Evolutionary conservation across 208 protist genomes (phyloP).

Genomic region (Naegleria fowleri): DNA sequence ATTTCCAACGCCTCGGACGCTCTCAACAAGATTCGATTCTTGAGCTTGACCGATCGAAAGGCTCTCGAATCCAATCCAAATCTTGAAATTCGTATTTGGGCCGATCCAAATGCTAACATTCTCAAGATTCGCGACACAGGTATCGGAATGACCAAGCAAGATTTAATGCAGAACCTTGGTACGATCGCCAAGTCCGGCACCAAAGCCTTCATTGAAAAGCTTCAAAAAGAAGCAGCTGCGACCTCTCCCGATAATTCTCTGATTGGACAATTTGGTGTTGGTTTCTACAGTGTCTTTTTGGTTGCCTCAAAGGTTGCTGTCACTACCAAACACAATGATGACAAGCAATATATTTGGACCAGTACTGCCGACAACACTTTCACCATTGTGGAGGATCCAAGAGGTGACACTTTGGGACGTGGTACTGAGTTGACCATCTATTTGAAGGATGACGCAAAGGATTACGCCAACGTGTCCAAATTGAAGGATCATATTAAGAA

Average conservation of each 20-base stretch:
- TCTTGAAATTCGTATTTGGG: slow-evolving; percentile 80
- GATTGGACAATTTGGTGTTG: slow-evolving; percentile 99
- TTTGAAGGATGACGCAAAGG: slow-evolving; percentile 88
- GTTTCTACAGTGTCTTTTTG: slow-evolving; percentile 99
- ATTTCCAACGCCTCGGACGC: slow-evolving; percentile 99
- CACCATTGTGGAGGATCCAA: slow-evolving; percentile 83
- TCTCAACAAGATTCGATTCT: slow-evolving; percentile 97
- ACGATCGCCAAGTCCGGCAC: slow-evolving; percentile 99
- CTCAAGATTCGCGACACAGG: slow-evolving; percentile 96
- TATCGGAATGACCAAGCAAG: slow-evolving; percentile 98
- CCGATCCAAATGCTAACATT: slow-evolving; percentile 74
- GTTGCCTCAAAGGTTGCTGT: slow-evolving; percentile 96
- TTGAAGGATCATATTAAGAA: slow-evolving; percentile 87
- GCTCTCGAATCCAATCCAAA: slow-evolving; percentile 68
- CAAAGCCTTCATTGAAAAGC: slow-evolving; percentile 81
- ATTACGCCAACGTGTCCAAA: slow-evolving; percentile 84
- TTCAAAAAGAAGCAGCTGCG: slow-evolving; percentile 18
- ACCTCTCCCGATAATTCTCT: slow-evolving; percentile 76
- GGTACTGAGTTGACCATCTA: slow-evolving; percentile 93
- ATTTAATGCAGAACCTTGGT: slow-evolving; percentile 97
- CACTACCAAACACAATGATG: slow-evolving; percentile 80
- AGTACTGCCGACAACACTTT: slow-evolving; percentile 87
- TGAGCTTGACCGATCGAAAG: slow-evolving; percentile 84
- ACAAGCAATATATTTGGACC: slow-evolving; percentile 95
- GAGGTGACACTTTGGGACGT: slow-evolving; percentile 88